Base-by-base conservation (phyloP, 108 stramenopile species). In the Skeletonema costatum region DNA sequence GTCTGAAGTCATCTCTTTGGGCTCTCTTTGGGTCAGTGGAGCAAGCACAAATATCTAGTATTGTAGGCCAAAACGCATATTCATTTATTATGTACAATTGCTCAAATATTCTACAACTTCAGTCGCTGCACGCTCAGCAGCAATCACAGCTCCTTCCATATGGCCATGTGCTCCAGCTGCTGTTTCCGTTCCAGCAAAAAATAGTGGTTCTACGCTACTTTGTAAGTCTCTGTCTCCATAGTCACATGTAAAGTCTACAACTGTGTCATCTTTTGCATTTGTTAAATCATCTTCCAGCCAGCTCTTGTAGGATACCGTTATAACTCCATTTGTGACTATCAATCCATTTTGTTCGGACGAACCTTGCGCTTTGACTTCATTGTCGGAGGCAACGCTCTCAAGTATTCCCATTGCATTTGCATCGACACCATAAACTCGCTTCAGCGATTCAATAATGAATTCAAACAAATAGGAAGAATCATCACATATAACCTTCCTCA, bases 141-240 rank as follows among this genome's bases (percentile, higher is more conserved):
- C 44, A 56, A 66, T 14, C 1, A 74, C 63, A 10, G 73, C 73
- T 51, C 73, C 73, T 62, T 74, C 73, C 62, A 63, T 63, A 17
- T 63, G 62, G 2, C 62, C 62, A 36, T 36, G 32, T 5, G 29
- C 39, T n/a, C 66, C 39, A 12, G 46, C 38, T 14, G 73, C 60
- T 56, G 73, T 74, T 51, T 74, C 73, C 1, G 73, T 74, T 25
- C 73, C 73, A 17, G 73, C 73, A 35, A 74, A 74, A 32, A 74
- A 74, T 0, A 74, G 64, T 7, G 64, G 51, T 66, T 63, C 73
- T 30, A 74, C 64, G 21, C 38, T 64, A 17, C 32, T 53, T 30
- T 29, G 53, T 25, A 66, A 58, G 25, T 53, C 21, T 66, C 29
- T 39, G n/a, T 74, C 64, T 5, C 73, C 73, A 10, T 74, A 66